A percentile compares a stretch with the other conserved stretches of the same genome.
These are phyloP conservation scores for Apiotrichum laibachii DNA, from an alignment of 1,284 basidiomycete genomes.

Conservation along the genomic window DNA sequence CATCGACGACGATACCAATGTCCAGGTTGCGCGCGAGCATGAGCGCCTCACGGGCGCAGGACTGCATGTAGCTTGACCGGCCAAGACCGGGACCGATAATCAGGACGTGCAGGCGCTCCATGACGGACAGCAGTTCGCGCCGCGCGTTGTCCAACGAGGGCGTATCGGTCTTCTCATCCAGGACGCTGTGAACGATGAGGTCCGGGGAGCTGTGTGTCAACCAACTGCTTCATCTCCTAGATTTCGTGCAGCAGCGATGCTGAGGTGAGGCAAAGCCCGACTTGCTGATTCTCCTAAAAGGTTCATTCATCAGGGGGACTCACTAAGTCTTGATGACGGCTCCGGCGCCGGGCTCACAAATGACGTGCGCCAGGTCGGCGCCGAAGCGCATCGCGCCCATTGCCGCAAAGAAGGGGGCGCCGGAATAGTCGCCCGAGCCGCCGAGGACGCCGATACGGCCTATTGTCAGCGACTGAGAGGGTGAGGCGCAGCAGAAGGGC, in stretches of 20 bases:
- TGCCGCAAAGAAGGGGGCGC: conserved; percentile 90
- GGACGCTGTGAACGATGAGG: conserved; percentile 90
- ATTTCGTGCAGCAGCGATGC: conserved; percentile 6
- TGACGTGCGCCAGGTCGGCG: conserved; percentile 91
- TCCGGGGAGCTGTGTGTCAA: conserved; percentile 60
- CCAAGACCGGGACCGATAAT: conserved; percentile 92
- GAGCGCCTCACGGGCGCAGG: conserved; percentile 57
- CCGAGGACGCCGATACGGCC: conserved; percentile 90
- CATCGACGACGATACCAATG: conserved; percentile 90
- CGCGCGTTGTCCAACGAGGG: conserved; percentile 26
- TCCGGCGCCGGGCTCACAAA: conserved; percentile 87
- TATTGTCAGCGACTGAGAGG: conserved; percentile 21
- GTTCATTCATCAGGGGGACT: conserved; percentile 5
- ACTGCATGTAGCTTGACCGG: conserved; percentile 84
- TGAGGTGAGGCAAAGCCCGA: background rate
- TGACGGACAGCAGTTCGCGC: conserved; percentile 62
- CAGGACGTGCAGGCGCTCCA: conserved; percentile 84
- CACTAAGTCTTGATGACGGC: conserved; percentile 88
- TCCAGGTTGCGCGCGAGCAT: conserved; percentile 57
- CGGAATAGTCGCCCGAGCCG: conserved; percentile 90
- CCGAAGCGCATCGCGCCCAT: conserved; percentile 84
- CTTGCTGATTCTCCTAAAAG: too few relatives aligned
- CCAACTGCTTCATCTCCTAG: too few relatives aligned
- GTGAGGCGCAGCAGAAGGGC: background rate
- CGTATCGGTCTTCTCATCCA: conserved; percentile 50